Percentiles rank a stretch among this genome's conserved stretches.
Evolutionary conservation across 176 grass and related monocot genomes (phyloP).

Genomic region (Cenchrus fungigraminus): DNA sequence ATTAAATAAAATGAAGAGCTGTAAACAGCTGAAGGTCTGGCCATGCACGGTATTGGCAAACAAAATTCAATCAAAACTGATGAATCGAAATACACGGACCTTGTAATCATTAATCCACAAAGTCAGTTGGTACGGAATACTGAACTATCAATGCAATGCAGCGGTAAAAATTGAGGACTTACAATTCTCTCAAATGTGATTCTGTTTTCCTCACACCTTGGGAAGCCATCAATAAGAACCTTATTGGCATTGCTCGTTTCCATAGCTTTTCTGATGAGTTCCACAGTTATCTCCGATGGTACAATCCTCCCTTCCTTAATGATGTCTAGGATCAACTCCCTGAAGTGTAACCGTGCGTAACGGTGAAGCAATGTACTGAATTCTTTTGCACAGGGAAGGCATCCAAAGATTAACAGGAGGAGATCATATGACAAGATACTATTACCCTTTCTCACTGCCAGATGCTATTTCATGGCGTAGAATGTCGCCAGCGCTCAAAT

Average conservation of each 20-base stretch:
- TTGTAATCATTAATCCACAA: neutral
- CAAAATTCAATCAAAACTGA: neutral
- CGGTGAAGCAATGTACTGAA: too few relatives aligned
- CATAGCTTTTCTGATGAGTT: constrained; percentile 76
- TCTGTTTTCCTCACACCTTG: constrained; percentile 93
- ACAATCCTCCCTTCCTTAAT: constrained; percentile 97
- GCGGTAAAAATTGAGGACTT: constrained; percentile 51
- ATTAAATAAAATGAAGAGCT: neutral
- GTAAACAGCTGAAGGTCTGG: neutral
- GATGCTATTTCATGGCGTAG: constrained; percentile 81
- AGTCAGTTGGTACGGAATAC: neutral
- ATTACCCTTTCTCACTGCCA: constrained; percentile 75
- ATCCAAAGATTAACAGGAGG: neutral
- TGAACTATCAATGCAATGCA: constrained; percentile 19
- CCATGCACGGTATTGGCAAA: neutral
- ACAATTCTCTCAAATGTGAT: constrained; percentile 87
- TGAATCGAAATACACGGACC: neutral
- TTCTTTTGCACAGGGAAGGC: too few relatives aligned
- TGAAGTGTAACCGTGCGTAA: constrained; percentile 34
- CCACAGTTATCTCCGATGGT: constrained; percentile 88
- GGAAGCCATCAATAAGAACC: constrained; percentile 97
- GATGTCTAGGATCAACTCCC: constrained; percentile 65
- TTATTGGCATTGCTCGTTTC: constrained; percentile 53
- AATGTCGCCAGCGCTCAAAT: constrained; percentile 88
- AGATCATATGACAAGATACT: neutral